Evolutionary conservation across 1,284 basidiomycete species (phyloP), one percentile per base, ranked within the genome.

Genomic region (Flammula alnicola): DNA sequence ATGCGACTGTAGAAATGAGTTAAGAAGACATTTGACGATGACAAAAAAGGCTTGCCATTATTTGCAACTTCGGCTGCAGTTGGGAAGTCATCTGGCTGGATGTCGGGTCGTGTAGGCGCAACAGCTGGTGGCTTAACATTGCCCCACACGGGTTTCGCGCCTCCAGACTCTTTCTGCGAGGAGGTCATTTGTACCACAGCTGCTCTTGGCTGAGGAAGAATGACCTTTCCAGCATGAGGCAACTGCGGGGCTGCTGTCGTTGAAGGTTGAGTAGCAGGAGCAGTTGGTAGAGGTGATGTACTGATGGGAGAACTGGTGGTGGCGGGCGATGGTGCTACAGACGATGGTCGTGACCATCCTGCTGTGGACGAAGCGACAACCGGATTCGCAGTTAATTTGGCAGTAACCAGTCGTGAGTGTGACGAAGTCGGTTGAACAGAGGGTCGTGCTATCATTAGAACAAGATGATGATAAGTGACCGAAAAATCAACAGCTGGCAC

Each of bases 21-120:
- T 39, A 42, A 10, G 4, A 33, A 41, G 27, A 14, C 19, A 44
- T 11, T 19, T 17, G 5, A 20, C 12, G 26, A 37, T 10, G 25
- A 45, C 49, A 20, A 22, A 36, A 54, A 29, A 40, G 38, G 65
- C 80, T 57, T 60, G 85, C 90, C 42, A 25, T 26, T 87, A 72
- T 88, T 85, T 7, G 89, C 89, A 35, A 91, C 93, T 71, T 97
- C 94, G 39, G 91, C 93, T 40, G 94, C 93, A 3, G 94, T 97
- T 3, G 94, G 95, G 64, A 97, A 97, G 55, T 93, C 91, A 52
- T 67, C 77, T 29, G 73, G 68, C 39, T 67, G 66, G 44, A 70
- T 68, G 43, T 81, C 78, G 5, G 70, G 60, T 27, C 68, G 65
- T 22, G 62, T 54, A 33, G 74, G 47, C 32, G 65, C 33, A 14